These are phyloP conservation scores for Hypoxylon sp. DNA, from an alignment of 2,329 filamentous ascomycete species.

Conservation along the genomic window DNA sequence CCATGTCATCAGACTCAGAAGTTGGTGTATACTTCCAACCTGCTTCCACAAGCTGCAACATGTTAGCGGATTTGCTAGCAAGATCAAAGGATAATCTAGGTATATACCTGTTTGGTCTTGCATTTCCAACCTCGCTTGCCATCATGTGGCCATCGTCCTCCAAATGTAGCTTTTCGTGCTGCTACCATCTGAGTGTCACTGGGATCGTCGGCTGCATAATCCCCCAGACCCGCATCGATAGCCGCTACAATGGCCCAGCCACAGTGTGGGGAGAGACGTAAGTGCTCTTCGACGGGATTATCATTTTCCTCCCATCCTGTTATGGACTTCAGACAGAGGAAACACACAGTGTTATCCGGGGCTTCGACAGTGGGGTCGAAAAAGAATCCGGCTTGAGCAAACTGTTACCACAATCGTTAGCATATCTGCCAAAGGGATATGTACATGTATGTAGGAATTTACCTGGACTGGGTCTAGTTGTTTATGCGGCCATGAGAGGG, in stretches of 20 bases:
- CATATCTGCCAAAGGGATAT: too few relatives aligned
- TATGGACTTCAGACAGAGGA: constrained; percentile 82
- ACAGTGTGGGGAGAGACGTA: constrained; percentile 82
- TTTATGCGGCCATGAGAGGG: constrained; percentile 80
- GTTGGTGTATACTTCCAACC: constrained; percentile 95
- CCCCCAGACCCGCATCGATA: constrained; percentile 68
- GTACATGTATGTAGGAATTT: constrained; percentile 38
- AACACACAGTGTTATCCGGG: constrained; percentile 90
- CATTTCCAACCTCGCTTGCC: constrained; percentile 87
- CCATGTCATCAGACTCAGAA: constrained; percentile 84
- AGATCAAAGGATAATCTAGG: background rate
- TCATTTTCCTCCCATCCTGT: constrained; percentile 94
- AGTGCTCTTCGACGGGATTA: constrained; percentile 82
- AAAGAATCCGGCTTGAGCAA: constrained; percentile 91
- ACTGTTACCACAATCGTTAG: constrained; percentile 57
- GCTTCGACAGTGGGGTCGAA: constrained; percentile 79
- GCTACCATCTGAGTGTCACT: constrained; percentile 73
- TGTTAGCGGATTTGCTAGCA: too few relatives aligned
- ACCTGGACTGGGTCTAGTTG: constrained; percentile 72
- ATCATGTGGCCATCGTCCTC: constrained; percentile 88
- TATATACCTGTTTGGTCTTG: constrained; percentile 81
- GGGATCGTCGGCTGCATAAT: constrained; percentile 77
- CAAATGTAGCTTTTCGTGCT: constrained; percentile 85
- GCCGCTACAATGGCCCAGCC: constrained; percentile 82
- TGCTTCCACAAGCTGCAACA: constrained; percentile 79